Evolutionary conservation across 1,139 yeast species (phyloP).

Genomic region (Ogataea hybrid): DNA sequence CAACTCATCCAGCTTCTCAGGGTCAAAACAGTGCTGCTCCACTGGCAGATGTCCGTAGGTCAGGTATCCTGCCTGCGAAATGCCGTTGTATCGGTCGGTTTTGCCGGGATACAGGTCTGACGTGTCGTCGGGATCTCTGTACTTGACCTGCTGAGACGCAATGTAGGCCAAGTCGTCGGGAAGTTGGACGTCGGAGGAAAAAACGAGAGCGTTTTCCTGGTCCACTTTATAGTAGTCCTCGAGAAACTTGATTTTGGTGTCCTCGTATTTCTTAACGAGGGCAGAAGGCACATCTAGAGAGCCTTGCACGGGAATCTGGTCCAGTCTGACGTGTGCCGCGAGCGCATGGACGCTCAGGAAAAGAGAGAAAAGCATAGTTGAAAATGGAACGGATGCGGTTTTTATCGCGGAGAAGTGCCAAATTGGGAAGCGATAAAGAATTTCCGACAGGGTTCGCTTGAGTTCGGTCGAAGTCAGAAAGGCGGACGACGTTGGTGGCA

Average conservation of each 20-base stretch:
- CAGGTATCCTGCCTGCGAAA: slow-evolving; percentile 47
- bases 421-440: slow-evolving; percentile 12
- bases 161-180: slow-evolving; percentile 11
- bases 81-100: slow-evolving; percentile 37
- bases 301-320: not conserved
- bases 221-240: slow-evolving; percentile 19
- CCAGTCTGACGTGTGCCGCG: not conserved
- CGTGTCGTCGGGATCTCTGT: slow-evolving; percentile 38
- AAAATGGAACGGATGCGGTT: slow-evolving; percentile 5
- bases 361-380: not conserved
- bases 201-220: slow-evolving; percentile 8
- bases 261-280: slow-evolving; percentile 12
- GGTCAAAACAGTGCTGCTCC: slow-evolving; percentile 25
- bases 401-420: slow-evolving; percentile 12
- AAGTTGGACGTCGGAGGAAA: slow-evolving; percentile 20
- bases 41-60: slow-evolving; percentile 55
- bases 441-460: slow-evolving; percentile 1
- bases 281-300: not conserved
- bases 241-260: slow-evolving; percentile 15
- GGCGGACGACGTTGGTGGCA: not conserved
- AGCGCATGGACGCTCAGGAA: not conserved
- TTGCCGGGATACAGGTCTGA: slow-evolving; percentile 37
- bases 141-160: slow-evolving; percentile 6
- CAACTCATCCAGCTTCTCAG: slow-evolving; percentile 8
- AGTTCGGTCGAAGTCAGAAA: not conserved